Evolutionary conservation across 2,329 filamentous ascomycete species (phyloP).

Genomic region (Aspergillus fischeri): DNA sequence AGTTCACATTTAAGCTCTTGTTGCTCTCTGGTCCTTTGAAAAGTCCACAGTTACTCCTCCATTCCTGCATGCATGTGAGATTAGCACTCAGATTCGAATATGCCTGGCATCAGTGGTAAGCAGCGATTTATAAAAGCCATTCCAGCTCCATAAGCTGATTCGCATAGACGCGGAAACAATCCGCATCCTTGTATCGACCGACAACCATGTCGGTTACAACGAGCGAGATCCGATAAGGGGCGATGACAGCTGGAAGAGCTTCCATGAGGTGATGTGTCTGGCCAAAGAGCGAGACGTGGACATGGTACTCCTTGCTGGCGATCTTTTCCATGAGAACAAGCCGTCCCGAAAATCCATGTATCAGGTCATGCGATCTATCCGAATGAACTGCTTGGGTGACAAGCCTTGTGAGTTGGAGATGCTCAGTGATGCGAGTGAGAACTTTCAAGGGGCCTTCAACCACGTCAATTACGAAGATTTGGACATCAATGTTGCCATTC

Average conservation of each 20-base stretch:
- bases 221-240: slow-evolving; percentile 92
- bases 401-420: slow-evolving; percentile 95
- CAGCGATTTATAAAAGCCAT: not conserved
- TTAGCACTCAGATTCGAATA: slow-evolving; percentile 6
- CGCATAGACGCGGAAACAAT: slow-evolving; percentile 70
- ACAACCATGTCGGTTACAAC: slow-evolving; percentile 96
- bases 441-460: slow-evolving; percentile 83
- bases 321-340: slow-evolving; percentile 97
- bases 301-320: slow-evolving; percentile 92
- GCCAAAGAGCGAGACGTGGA: slow-evolving; percentile 88
- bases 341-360: slow-evolving; percentile 94
- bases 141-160: slow-evolving; percentile 4
- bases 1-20: not conserved
- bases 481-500: slow-evolving; percentile 95
- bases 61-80: not conserved
- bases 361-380: slow-evolving; percentile 91
- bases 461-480: slow-evolving; percentile 98
- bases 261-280: slow-evolving; percentile 90
- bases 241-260: slow-evolving; percentile 93
- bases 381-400: slow-evolving; percentile 90
- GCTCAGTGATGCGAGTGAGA: slow-evolving; percentile 85
- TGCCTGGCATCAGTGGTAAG: slow-evolving; percentile 28
- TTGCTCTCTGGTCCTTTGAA: not conserved
- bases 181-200: slow-evolving; percentile 87
- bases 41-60: not conserved